phyloP scores from a whole-genome alignment of 306 rosid species.

The Quercus engelmannii region DNA sequence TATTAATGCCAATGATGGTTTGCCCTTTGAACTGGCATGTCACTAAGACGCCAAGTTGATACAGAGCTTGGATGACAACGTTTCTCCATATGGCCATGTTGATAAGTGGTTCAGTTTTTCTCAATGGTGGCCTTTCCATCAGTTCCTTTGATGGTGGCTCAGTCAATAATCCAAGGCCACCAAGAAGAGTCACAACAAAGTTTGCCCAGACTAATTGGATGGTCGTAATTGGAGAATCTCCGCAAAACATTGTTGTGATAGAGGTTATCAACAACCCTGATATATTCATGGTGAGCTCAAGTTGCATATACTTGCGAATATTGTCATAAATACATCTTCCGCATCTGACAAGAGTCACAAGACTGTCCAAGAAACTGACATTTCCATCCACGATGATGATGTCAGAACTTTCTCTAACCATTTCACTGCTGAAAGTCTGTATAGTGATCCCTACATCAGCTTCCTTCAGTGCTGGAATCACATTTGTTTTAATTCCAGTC shows the following conservation, averaged over 20 bases:
- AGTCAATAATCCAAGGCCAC: constrained; percentile 3
- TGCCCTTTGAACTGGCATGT: constrained; percentile 3
- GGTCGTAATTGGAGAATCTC: neutral
- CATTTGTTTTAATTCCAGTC: constrained; percentile 6
- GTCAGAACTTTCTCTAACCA: neutral
- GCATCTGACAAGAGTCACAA: neutral
- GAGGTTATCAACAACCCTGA: constrained; percentile 7
- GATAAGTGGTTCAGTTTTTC: constrained; percentile 9
- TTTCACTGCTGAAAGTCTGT: constrained; percentile 8
- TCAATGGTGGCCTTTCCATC: neutral
- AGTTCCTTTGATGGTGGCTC: constrained; percentile 11
- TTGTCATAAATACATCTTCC: constrained; percentile 19
- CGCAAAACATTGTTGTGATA: neutral
- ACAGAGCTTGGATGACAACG: constrained; percentile 8
- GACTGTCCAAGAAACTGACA: neutral
- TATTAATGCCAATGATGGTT: neutral
- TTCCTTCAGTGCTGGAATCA: constrained; percentile 18
- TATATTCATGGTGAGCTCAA: constrained; percentile 15
- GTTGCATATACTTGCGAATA: constrained; percentile 30
- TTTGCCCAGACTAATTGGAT: constrained; percentile 14
- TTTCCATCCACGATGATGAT: neutral
- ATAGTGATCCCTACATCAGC: constrained; percentile 16
- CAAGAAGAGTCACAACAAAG: neutral
- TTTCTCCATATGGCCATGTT: constrained; percentile 23
- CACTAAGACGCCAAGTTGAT: neutral